Evolutionary conservation across 768 basidiomycete species (phyloP).

Genomic region (Harrya chromipes): DNA sequence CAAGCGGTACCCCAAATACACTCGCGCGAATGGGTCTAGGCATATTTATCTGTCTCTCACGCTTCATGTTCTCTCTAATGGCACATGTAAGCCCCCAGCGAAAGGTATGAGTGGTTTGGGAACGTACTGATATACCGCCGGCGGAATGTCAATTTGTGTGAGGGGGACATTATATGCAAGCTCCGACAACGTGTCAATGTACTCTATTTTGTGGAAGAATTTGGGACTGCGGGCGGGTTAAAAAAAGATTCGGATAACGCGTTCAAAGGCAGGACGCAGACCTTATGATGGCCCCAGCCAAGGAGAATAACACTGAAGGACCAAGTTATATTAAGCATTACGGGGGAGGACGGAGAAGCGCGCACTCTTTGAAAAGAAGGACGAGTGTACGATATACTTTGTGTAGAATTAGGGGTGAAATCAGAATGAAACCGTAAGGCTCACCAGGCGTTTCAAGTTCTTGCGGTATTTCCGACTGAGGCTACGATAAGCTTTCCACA

Average conservation of each 20-base stretch:
- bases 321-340: constrained; percentile 6
- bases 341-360: constrained; percentile 1
- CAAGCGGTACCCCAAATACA: constrained; percentile 77
- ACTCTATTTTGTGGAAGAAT: constrained; percentile 82
- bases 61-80: constrained; percentile 72
- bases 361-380: constrained; percentile 85
- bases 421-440: constrained; percentile 21
- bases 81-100: neutral
- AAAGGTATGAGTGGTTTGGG: neutral
- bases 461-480: constrained; percentile 82
- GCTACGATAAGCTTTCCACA: constrained; percentile 87
- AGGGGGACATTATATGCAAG: constrained; percentile 75
- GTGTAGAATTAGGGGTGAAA: constrained; percentile 6
- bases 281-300: constrained; percentile 87
- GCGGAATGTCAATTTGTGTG: constrained; percentile 85
- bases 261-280: constrained; percentile 24
- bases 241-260: neutral
- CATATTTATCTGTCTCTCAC: constrained; percentile 65
- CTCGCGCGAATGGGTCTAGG: constrained; percentile 59
- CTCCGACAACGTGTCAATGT: constrained; percentile 73
- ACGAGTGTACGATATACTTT: constrained; percentile 84
- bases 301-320: constrained; percentile 75
- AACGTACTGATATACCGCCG: constrained; percentile 77
- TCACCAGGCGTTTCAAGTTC: constrained; percentile 77
- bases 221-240: constrained; percentile 60